A percentile compares a stretch with the other conserved stretches of the same genome.
These are phyloP conservation scores for Aspergillus hiratsukae DNA, from an alignment of 2,329 filamentous ascomycete species.

Conservation along the genomic window DNA sequence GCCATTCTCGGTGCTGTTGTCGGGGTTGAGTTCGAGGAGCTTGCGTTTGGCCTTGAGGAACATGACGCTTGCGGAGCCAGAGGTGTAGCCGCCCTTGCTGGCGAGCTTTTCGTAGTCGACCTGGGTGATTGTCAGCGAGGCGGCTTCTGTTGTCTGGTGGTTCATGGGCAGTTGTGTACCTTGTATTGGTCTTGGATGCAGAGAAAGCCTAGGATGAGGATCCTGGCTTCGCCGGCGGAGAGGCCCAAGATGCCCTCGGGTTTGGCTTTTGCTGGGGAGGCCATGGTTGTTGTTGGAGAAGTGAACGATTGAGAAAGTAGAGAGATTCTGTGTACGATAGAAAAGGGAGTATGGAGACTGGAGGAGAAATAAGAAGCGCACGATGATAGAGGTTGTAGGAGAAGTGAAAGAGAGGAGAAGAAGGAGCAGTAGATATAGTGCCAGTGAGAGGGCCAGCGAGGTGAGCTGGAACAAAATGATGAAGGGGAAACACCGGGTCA, in stretches of 20 bases:
- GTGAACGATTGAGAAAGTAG: neutral
- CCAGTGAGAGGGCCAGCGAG: neutral
- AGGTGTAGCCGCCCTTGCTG: constrained; percentile 30
- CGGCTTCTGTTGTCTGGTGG: neutral
- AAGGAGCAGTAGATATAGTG: constrained; percentile 4
- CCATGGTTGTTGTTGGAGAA: constrained; percentile 9
- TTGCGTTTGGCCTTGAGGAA: constrained; percentile 37
- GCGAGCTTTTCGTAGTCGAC: constrained; percentile 39
- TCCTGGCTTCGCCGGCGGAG: constrained; percentile 11
- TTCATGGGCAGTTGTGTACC: constrained; percentile 1
- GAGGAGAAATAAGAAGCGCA: neutral
- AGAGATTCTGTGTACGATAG: neutral
- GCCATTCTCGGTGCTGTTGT: neutral
- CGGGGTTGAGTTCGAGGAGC: constrained; percentile 17
- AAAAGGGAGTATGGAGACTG: neutral
- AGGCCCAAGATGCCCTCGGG: constrained; percentile 15
- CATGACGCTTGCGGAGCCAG: constrained; percentile 28
- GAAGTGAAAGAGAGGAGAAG: neutral
- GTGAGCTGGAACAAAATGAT: neutral
- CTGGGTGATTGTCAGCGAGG: constrained; percentile 17
- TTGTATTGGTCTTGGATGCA: constrained; percentile 11
- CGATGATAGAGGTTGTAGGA: neutral
- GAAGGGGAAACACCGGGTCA: constrained; percentile 1
- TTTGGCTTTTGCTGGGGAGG: constrained; percentile 11
- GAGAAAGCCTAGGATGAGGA: constrained; percentile 17